A percentile compares a stretch with the other conserved stretches of the same genome.
phyloP scores from a whole-genome alignment of 2,329 filamentous ascomycete species.

The Fusarium lyarnte region DNA sequence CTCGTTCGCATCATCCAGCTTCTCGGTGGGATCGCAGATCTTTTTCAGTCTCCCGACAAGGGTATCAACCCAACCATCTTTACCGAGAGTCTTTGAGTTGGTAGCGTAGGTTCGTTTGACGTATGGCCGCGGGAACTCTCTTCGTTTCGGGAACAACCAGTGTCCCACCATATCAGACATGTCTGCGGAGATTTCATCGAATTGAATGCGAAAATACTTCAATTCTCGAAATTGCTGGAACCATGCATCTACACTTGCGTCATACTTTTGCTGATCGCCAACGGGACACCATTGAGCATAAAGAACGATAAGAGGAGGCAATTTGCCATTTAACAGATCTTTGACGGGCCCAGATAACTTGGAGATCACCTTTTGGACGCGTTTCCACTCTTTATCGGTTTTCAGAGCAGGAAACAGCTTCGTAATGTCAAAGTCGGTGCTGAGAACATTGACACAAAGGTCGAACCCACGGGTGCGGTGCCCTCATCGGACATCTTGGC shows the following conservation, averaged over 20 bases:
- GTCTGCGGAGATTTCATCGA: not conserved
- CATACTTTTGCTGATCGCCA: not conserved
- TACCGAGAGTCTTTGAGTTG: not conserved
- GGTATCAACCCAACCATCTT: not conserved
- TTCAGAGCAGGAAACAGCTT: not conserved
- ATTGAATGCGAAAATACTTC: too few species aligned
- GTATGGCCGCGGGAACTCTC: not conserved
- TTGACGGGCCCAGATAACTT: too few species aligned
- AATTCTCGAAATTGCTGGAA: not conserved
- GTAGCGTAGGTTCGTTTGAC: not conserved
- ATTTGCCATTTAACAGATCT: fast-evolving
- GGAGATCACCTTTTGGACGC: too few species aligned
- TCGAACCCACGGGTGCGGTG: not conserved
- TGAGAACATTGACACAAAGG: not conserved
- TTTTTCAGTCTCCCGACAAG: fast-evolving
- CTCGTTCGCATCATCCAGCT: not conserved
- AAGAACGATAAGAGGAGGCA: not conserved
- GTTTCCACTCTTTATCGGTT: too few species aligned
- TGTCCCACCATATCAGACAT: not conserved
- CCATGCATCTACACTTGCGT: not conserved
- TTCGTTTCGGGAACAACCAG: not conserved
- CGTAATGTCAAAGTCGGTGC: not conserved
- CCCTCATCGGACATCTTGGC: not conserved
- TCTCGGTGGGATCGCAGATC: not conserved
- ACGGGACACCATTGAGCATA: not conserved